A percentile compares a stretch with the other conserved stretches of the same genome.
These are phyloP conservation scores for Pseudocercospora eumusae DNA, from an alignment of 2,329 filamentous ascomycete genomes.

Conservation along the genomic window DNA sequence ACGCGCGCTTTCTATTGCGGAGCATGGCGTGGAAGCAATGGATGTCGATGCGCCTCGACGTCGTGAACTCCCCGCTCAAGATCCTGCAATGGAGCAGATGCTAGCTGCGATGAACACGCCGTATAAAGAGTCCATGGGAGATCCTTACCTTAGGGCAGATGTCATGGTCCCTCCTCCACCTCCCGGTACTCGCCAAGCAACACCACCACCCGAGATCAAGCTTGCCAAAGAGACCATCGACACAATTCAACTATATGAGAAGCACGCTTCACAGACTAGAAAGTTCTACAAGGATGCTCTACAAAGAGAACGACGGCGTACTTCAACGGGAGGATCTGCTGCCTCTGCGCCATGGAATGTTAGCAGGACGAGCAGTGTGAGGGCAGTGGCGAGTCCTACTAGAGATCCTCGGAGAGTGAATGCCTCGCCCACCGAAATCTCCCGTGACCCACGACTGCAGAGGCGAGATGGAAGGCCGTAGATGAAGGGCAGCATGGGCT, in stretches of 20 bases:
- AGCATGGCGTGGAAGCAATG: conserved; percentile 5
- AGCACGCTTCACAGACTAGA: conserved; percentile 19
- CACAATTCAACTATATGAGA: conserved; percentile 28
- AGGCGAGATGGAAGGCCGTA: neutral
- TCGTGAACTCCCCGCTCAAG: neutral
- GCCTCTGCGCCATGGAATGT: neutral
- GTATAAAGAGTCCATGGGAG: conserved; percentile 23
- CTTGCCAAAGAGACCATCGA: conserved; percentile 22
- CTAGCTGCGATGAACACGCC: conserved; percentile 25
- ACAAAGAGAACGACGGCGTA: conserved; percentile 5
- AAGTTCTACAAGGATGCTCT: conserved; percentile 29
- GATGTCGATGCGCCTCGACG: neutral
- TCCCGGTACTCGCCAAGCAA: conserved; percentile 17
- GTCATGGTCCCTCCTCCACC: conserved; percentile 1
- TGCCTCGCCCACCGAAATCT: neutral
- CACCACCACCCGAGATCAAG: conserved; percentile 18
- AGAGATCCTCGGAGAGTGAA: neutral
- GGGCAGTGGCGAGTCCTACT: neutral
- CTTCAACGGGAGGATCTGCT: neutral
- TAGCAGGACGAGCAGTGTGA: neutral
- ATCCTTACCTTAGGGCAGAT: conserved; percentile 15
- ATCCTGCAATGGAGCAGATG: conserved; percentile 12
- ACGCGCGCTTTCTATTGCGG: neutral
- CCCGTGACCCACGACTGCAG: neutral
- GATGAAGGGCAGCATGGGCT: neutral